A percentile compares a stretch with the other conserved stretches of the same genome.
Evolutionary conservation across 2,329 filamentous ascomycete species (phyloP).

Genomic region (Aureobasidium namibiae): DNA sequence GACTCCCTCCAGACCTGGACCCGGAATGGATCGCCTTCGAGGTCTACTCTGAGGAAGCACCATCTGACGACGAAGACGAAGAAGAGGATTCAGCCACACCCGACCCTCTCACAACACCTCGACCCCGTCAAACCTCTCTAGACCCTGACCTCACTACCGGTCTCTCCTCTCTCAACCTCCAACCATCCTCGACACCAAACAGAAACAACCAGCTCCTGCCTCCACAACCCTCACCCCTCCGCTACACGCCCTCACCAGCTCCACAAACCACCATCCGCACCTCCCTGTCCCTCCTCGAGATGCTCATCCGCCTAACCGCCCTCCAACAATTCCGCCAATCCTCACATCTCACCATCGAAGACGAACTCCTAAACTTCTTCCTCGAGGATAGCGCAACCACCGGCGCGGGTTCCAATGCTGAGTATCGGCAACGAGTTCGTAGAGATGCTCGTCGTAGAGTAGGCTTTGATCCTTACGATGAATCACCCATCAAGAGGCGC

Average conservation of each 20-base stretch:
- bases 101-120: slow-evolving; percentile 2
- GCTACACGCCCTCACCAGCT: not conserved
- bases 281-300: slow-evolving; percentile 75
- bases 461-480: slow-evolving; percentile 65
- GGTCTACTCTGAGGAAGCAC: slow-evolving; percentile 61
- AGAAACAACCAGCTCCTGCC: slow-evolving; percentile 19
- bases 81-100: not conserved
- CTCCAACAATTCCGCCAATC: slow-evolving; percentile 88
- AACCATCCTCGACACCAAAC: slow-evolving; percentile 14
- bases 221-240: slow-evolving; percentile 10
- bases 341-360: slow-evolving; percentile 80
- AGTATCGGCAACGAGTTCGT: slow-evolving; percentile 52
- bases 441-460: slow-evolving; percentile 53
- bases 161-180: slow-evolving; percentile 41
- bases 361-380: slow-evolving; percentile 85
- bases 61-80: slow-evolving; percentile 41
- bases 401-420: slow-evolving; percentile 54
- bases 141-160: slow-evolving; percentile 34
- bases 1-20: slow-evolving; percentile 67
- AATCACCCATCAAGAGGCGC: slow-evolving; percentile 57
- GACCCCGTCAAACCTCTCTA: slow-evolving; percentile 23
- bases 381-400: slow-evolving; percentile 61
- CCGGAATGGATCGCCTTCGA: slow-evolving; percentile 89
- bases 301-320: slow-evolving; percentile 74
- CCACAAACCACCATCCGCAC: slow-evolving; percentile 43